Evolutionary conservation across 805 yeast genomes (phyloP).

Genomic region (Wickerhamiella lipophila): DNA sequence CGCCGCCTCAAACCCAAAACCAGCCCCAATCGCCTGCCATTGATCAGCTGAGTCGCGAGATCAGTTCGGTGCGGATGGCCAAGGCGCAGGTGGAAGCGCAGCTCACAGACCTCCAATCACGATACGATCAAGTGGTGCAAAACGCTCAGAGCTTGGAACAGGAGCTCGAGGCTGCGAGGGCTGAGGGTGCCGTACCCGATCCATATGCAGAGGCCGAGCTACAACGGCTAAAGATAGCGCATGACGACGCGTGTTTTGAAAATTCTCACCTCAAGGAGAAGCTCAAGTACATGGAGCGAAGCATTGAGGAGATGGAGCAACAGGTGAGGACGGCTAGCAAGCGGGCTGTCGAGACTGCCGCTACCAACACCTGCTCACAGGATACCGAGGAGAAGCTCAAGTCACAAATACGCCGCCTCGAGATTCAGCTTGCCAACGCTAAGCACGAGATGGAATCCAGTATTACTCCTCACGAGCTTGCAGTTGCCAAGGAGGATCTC

Average conservation of each 20-base stretch:
- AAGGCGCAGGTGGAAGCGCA: neutral
- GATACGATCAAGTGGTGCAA: neutral
- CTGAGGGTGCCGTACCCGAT: neutral
- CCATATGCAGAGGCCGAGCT: neutral
- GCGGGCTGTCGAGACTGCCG: neutral
- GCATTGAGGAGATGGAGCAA: neutral
- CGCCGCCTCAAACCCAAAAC: too few species aligned
- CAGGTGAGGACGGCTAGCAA: neutral
- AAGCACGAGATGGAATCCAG: neutral
- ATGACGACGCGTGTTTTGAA: neutral
- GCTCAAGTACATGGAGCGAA: neutral
- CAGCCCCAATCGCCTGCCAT: neutral
- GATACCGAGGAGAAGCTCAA: neutral
- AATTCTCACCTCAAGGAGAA: neutral
- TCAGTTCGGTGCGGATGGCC: neutral
- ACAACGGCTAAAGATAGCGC: neutral
- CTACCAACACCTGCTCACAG: neutral
- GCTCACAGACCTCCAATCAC: neutral
- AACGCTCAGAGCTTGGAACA: neutral
- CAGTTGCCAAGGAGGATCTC: neutral
- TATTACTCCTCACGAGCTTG: neutral
- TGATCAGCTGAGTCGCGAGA: neutral
- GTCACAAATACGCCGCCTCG: neutral
- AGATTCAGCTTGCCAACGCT: neutral
- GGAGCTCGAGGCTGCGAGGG: neutral